Base-by-base conservation (phyloP, 108 stramenopile species). In the Aurantiochytrium sp. region DNA sequence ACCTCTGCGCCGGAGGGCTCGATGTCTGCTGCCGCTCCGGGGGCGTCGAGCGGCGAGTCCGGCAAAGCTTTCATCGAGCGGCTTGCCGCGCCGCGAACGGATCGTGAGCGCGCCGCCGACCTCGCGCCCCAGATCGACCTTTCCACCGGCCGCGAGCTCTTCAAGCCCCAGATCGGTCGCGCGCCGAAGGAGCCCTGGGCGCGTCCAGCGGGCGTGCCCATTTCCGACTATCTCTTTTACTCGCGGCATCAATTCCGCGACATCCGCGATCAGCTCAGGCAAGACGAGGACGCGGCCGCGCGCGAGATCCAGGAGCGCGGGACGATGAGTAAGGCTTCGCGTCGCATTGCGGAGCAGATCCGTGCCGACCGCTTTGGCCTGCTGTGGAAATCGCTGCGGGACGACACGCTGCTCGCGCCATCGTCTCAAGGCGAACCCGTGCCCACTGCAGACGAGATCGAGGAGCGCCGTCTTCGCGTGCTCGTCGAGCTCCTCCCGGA, bases 401-500 rank as follows among this genome's bases (percentile, higher is more conserved):
- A 48, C 73, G 42, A 41, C 24, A 48, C 39, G 0, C 19, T 81
- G n/a, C 73, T 81, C 24, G 59, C 59, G 1, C 59, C 59, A 17
- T 65, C 59, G 34, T 30, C 59, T 12, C 27, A 34, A 3, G 59
- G 59, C 8, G 59, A 8, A 3, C 59, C 59, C 22, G 59, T 65
- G 19, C 59, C 59, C 10, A 34, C 59, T 27, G 73, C 73, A 30
- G 73, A 81, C 12, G 73, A 81, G 30, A 81, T 48, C 0, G 73
- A 81, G 30, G 73, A 81, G 73, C 73, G 39, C 42, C 39, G 45
- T 48, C 73, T 81, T 24, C 39, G 45, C 27, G 39, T 41, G 12
- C 45, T 81, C 42, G 73, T 81, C n/a, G 73, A 81, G 39, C 73
- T 81, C 12, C 73, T 81, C 32, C 73, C 73, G 10, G 73, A 81